phyloP scores from a whole-genome alignment of 495 filamentous ascomycete species.

The Letharia lupina region DNA sequence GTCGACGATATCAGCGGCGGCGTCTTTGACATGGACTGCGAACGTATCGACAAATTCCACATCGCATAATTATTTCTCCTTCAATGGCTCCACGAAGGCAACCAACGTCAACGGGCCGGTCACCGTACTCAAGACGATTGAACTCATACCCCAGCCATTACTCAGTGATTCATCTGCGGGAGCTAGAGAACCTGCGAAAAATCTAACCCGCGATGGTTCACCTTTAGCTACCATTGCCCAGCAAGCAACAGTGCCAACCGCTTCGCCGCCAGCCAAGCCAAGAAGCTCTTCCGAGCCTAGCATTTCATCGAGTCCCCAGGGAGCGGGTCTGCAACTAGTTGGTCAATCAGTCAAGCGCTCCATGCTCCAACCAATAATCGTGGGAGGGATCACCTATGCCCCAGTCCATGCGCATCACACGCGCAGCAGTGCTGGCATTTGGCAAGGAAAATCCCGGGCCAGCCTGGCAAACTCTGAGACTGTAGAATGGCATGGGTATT shows the following conservation, averaged over 20 bases:
- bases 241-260: not conserved
- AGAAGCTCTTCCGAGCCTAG: not conserved
- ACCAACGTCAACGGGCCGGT: not conserved
- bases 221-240: not conserved
- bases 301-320: not conserved
- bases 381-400: not conserved
- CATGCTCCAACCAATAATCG: not conserved
- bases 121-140: not conserved
- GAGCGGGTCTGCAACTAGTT: not conserved
- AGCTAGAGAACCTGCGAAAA: not conserved
- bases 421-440: no score
- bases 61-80: not conserved
- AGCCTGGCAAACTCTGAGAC: no score
- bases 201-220: not conserved
- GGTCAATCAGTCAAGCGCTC: not conserved
- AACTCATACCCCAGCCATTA: not conserved
- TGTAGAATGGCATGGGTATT: no score
- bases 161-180: not conserved
- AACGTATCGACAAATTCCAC: not conserved
- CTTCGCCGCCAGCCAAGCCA: not conserved
- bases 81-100: not conserved
- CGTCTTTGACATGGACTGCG: not conserved
- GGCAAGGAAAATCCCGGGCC: no score
- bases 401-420: not conserved
- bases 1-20: not conserved